A percentile compares a stretch with the other conserved stretches of the same genome.
Evolutionary conservation across 441 rosid genomes (phyloP).

Genomic region (Euphorbia schlechtendalii): DNA sequence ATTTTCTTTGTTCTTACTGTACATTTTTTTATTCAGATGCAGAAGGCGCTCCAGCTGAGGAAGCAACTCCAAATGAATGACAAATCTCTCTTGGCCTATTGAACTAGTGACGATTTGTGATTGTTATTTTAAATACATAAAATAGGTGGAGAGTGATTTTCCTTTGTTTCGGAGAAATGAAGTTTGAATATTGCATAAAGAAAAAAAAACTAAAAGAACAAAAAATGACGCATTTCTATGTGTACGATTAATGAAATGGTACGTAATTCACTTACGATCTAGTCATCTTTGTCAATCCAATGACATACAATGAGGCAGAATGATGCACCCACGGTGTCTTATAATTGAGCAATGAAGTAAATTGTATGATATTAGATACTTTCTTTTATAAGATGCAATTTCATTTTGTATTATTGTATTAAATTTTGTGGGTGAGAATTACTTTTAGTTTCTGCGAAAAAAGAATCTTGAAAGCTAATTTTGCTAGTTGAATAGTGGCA

Average conservation of each 20-base stretch:
- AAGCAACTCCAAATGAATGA: slow-evolving; percentile 40
- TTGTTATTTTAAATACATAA: slow-evolving; percentile 30
- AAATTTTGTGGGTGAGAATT: too few species aligned
- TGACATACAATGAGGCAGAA: too few species aligned
- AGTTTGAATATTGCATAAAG: slow-evolving; percentile 3
- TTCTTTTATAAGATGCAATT: too few species aligned
- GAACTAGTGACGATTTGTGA: slow-evolving; percentile 24
- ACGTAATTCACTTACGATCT: neutral
- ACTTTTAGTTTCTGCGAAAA: too few species aligned
- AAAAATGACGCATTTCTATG: neutral
- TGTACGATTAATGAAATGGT: slow-evolving; percentile 12
- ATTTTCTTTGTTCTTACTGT: neutral
- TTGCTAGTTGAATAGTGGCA: too few species aligned
- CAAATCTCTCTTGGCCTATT: slow-evolving; percentile 19
- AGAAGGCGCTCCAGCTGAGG: slow-evolving; percentile 60
- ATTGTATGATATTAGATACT: too few species aligned
- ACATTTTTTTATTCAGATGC: slow-evolving; percentile 60
- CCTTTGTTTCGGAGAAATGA: slow-evolving; percentile 22
- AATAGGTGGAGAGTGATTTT: slow-evolving; percentile 27
- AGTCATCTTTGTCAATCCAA: too few species aligned
- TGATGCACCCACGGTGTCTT: too few species aligned
- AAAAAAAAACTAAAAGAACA: neutral
- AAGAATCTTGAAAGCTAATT: too few species aligned
- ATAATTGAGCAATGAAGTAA: too few species aligned
- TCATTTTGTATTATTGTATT: too few species aligned